These are phyloP conservation scores for Aphanomyces astaci DNA, from an alignment of 352 stramenopile genomes.

Conservation along the genomic window DNA sequence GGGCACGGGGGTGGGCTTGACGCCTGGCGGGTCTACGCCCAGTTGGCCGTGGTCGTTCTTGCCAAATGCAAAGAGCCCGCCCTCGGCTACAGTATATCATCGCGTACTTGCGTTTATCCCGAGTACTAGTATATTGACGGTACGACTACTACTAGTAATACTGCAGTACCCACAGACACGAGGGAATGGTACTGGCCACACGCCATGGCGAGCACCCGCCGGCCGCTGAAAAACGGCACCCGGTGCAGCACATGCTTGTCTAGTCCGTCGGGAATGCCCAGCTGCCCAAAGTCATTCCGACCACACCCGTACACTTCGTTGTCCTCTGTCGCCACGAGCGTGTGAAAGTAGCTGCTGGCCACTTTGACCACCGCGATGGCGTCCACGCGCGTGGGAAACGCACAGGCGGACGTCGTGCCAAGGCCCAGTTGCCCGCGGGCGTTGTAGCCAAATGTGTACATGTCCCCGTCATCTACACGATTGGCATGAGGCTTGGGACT, in stretches of 20 bases:
- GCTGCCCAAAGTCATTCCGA: constrained; percentile 89
- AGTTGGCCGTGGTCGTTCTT: constrained; percentile 92
- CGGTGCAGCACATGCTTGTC: constrained; percentile 59
- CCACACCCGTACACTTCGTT: constrained; percentile 82
- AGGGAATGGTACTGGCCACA: constrained; percentile 88
- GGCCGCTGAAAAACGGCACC: constrained; percentile 42
- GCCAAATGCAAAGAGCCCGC: constrained; percentile 75
- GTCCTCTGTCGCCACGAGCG: constrained; percentile 62
- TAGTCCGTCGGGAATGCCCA: constrained; percentile 60
- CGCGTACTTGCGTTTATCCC: too few species aligned
- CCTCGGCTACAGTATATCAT: too few species aligned
- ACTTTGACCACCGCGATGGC: constrained; percentile 64
- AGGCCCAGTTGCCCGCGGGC: constrained; percentile 84
- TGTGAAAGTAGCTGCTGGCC: constrained; percentile 91
- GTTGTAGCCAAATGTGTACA: constrained; percentile 91
- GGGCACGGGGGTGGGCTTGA: constrained; percentile 35
- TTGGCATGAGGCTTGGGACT: not conserved
- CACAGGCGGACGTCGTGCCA: constrained; percentile 53
- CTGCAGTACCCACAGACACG: constrained; percentile 47
- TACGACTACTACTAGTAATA: too few species aligned
- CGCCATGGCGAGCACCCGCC: constrained; percentile 57
- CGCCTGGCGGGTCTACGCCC: constrained; percentile 50
- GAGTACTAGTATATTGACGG: too few species aligned
- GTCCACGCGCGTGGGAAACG: constrained; percentile 40
- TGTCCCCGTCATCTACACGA: constrained; percentile 45